phyloP scores from a whole-genome alignment of 2,329 filamentous ascomycete species.

The Diaporthe amygdali region DNA sequence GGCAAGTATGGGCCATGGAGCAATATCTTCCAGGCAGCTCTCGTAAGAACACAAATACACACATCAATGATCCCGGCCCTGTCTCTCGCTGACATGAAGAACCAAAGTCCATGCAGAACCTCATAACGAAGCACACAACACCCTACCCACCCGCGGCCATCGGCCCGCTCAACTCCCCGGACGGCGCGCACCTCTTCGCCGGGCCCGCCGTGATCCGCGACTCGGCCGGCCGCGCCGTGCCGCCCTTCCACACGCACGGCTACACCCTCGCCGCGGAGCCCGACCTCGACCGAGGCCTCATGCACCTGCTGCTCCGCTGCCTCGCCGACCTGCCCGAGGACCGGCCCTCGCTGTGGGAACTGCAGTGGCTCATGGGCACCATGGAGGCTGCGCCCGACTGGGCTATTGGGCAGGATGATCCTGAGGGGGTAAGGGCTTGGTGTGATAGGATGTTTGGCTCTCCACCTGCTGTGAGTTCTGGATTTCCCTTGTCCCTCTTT shows the following conservation, averaged over 20 bases:
- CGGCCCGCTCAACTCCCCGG: background rate
- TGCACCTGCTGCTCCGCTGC: background rate
- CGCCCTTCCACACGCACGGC: background rate
- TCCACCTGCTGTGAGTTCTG: background rate
- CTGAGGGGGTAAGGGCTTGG: background rate
- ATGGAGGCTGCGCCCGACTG: background rate
- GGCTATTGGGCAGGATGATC: background rate
- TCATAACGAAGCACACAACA: background rate
- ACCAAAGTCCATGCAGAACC: background rate
- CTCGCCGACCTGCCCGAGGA: background rate
- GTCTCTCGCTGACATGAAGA: background rate
- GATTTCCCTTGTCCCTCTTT: too few relatives aligned
- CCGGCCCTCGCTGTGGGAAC: background rate
- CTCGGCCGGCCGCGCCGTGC: background rate
- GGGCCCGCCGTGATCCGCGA: background rate
- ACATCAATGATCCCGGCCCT: fast-evolving
- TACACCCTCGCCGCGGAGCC: background rate
- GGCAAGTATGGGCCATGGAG: constrained; percentile 6
- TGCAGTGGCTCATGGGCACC: background rate
- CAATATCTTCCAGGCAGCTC: background rate
- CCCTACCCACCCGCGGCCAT: background rate
- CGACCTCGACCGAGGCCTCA: background rate
- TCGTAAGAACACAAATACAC: background rate
- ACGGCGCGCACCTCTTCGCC: background rate
- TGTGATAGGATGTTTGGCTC: background rate